Evolutionary conservation across 805 yeast species (phyloP), one percentile per base, ranked within the genome.

Genomic region (Peterozyma toletana): DNA sequence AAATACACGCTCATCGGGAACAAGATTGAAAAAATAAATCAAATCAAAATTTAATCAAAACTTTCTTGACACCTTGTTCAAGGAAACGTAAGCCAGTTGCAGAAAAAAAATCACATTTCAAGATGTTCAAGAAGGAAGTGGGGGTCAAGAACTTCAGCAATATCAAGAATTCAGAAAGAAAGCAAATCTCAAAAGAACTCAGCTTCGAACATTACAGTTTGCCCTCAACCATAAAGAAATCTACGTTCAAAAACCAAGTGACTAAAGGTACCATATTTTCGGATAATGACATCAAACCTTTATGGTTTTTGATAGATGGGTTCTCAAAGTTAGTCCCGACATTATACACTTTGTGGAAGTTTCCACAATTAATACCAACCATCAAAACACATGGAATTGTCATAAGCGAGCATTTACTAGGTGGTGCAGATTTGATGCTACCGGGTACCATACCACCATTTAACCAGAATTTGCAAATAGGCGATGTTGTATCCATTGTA

Each of bases 391-490:
- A 86, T 56, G 75, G 76, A 11, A 77, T 73, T 51, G 96, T 91
- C 2, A 70, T 91, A 14, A 11, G 40, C 2, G 81, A 75, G 40
- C 76, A 78, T 11, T 63, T 89, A n/a, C 64, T 70, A 30, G 77
- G 77, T 46, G 96, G 97, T 11, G 96, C 98, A 0, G 75, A 85
- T 53, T 62, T 86, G 49, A 84, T 85, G 89, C 66, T 83, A 31
- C 85, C 89, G 2, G 95, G 95, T 0, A 72, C 79, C 5, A 55
- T 73, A 4, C 76, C 78, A 0, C 82, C 82, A 2, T 80, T 84
- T 52, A 86, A 82, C 39, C 37, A 50, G 0, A 51, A 71, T 4
- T 67, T 75, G 5, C 53, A 49, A 2, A 63, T 62, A 38, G 95
- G 88, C 0, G 54, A 70, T 0, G 56, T 86, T 3, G 96, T 89